A percentile compares a stretch with the other conserved stretches of the same genome.
Conservation (phyloP, 495 filamentous ascomycete genomes). For the Penicillium paxilli region DNA sequence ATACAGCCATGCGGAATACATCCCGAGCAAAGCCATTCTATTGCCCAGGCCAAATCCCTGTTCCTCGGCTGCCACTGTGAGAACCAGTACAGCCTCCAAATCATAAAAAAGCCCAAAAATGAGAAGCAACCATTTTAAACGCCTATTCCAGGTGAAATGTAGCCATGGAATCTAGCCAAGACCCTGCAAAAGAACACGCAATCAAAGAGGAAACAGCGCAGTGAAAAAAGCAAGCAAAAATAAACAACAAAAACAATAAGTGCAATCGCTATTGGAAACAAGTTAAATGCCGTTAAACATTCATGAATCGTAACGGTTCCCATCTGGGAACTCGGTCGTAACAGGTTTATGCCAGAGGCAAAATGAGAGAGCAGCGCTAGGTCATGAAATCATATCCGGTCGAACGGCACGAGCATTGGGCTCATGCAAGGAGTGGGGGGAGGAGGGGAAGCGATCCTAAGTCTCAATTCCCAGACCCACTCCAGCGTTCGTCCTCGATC, state of each 20-base stretch:
- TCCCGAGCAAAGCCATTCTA: conserved; percentile 13
- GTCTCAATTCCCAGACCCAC: conserved; percentile 66
- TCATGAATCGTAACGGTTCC: conserved; percentile 35
- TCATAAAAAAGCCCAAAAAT: not conserved
- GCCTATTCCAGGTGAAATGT: conserved; percentile 6
- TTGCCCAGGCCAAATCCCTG: not conserved
- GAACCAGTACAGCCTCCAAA: not conserved
- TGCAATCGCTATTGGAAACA: conserved; percentile 16
- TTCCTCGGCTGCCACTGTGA: not conserved
- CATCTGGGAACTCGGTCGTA: conserved; percentile 18
- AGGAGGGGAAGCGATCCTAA: too few relatives aligned
- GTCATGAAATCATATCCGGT: conserved; percentile 27
- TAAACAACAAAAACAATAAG: conserved; percentile 4
- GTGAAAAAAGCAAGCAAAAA: conserved; percentile 7
- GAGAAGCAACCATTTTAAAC: conserved; percentile 9
- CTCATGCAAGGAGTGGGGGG: conserved; percentile 5
- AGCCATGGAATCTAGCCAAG: not conserved
- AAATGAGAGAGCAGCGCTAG: conserved; percentile 16
- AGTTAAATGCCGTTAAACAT: conserved; percentile 19
- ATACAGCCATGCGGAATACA: conserved; percentile 19
- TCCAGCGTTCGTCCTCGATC: conserved; percentile 51
- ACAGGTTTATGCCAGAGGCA: conserved; percentile 13
- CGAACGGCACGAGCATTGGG: not conserved
- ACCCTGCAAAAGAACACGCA: not conserved
- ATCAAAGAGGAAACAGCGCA: conserved; percentile 1